A percentile compares a stretch with the other conserved stretches of the same genome.
Evolutionary conservation across 768 basidiomycete species (phyloP).

Genomic region (Megacollybia marginata): DNA sequence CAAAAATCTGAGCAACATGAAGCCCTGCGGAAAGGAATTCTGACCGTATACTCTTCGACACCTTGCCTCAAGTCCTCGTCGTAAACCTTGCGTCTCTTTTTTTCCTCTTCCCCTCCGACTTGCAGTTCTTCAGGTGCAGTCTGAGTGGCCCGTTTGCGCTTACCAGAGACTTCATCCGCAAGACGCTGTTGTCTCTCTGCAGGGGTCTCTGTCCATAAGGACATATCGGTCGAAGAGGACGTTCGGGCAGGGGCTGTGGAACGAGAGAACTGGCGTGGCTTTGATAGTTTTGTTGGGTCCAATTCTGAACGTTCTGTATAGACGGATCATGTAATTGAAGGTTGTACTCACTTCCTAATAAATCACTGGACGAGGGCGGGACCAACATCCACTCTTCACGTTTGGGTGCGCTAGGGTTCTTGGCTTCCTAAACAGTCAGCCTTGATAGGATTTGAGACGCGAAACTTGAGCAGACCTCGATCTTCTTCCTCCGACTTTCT

Average conservation of each 20-base stretch:
- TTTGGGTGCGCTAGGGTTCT: conserved; percentile 68
- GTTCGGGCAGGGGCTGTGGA: conserved; percentile 35
- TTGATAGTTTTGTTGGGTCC: conserved; percentile 76
- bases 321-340: background rate
- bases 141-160: conserved; percentile 58
- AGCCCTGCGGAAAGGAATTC: conserved; percentile 14
- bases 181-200: conserved; percentile 85
- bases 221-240: conserved; percentile 37
- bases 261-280: conserved; percentile 73
- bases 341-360: conserved; percentile 61
- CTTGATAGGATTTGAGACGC: background rate
- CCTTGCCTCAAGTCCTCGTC: conserved; percentile 58
- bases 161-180: conserved; percentile 92
- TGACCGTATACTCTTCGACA: conserved; percentile 76
- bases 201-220: conserved; percentile 97
- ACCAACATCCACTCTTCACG: conserved; percentile 99
- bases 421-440: conserved; percentile 48
- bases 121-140: conserved; percentile 38
- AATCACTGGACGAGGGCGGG: conserved; percentile 76
- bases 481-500: conserved; percentile 61
- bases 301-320: conserved; percentile 42
- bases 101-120: conserved; percentile 33
- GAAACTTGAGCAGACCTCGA: conserved; percentile 40
- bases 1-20: background rate
- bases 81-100: conserved; percentile 57